Base-by-base conservation (phyloP, 345 rosid species). In the Trapa incisa region DNA sequence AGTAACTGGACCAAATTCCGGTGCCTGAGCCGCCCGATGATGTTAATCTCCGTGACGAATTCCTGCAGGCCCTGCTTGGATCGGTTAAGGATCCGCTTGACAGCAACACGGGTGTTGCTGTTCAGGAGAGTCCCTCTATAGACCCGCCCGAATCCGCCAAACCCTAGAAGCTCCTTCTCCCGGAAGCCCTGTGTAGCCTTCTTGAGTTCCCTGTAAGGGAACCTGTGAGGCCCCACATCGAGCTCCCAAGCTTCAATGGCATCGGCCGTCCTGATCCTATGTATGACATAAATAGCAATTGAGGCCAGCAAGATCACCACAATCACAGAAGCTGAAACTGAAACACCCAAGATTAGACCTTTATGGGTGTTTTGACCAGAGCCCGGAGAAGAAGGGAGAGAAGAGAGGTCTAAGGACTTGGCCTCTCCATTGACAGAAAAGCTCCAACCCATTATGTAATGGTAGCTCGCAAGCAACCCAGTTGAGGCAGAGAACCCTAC, bases 401-500 rank as follows among this genome's bases (percentile, higher is more conserved):
- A 78, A 57, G 84, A 66, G n/a, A 86, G 47, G 70, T 76, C 77
- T 60, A 90, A 65, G 70, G 94, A 84, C 66, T 74, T 14, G 29
- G 96, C 92, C 47, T 83, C 82, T 22, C 92, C 88, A 67, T 78
- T 80, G 80, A 83, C 80, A 71, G 75, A 72, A 47, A 94, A 91
- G 79, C 88, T 94, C 99, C 99, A 94, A 29, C 96, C 97, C 77
- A 87, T 72, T 41, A 94, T 57, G 77, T 88, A 91, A 68, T 91
- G 99, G 35, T 80, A 65, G 76, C 96, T 88, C 39, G 89, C 83
- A 42, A 93, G 80, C 83, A 83, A 70, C 17, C 98, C 98, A 11
- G 98, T 93, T 0, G 98, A 84, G 65, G 96, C 71, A 32, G 98
- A 85, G 79, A 93, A 93, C 39, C 97, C 97, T 45, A 93, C 86